A percentile compares a stretch with the other conserved stretches of the same genome.
Evolutionary conservation across 441 rosid genomes (phyloP).

Genomic region (Rhodomyrtus psidioides): DNA sequence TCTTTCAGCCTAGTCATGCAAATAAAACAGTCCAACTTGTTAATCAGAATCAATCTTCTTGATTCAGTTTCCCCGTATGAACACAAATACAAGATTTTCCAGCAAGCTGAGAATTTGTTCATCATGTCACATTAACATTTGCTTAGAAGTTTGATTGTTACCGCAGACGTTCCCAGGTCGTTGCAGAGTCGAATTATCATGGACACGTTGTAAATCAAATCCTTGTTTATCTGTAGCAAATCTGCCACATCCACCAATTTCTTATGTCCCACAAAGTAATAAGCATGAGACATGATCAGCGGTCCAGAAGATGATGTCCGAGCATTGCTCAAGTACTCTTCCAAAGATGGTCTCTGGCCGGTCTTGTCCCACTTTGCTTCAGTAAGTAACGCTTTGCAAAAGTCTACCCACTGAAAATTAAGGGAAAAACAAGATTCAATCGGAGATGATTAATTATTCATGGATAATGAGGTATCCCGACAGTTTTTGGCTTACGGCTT

Average conservation of each 20-base stretch:
- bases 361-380: constrained; percentile 37
- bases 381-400: constrained; percentile 28
- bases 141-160: neutral
- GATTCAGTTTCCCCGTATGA: neutral
- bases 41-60: neutral
- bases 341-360: constrained; percentile 26
- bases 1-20: constrained; percentile 19
- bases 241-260: neutral
- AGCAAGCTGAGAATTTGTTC: too few relatives aligned
- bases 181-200: constrained; percentile 42
- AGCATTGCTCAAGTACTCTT: constrained; percentile 33
- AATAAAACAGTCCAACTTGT: neutral
- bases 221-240: constrained; percentile 7
- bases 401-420: constrained; percentile 35
- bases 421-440: too few relatives aligned
- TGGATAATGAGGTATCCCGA: neutral
- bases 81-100: neutral
- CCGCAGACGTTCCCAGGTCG: constrained; percentile 40
- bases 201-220: constrained; percentile 22
- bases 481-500: constrained; percentile 14
- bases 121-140: neutral
- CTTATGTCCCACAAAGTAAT: constrained; percentile 11
- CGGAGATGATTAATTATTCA: neutral
- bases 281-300: constrained; percentile 20
- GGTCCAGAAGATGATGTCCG: constrained; percentile 35